phyloP scores from a whole-genome alignment of 805 yeast genomes.

The Monosporozyma servazzii region DNA sequence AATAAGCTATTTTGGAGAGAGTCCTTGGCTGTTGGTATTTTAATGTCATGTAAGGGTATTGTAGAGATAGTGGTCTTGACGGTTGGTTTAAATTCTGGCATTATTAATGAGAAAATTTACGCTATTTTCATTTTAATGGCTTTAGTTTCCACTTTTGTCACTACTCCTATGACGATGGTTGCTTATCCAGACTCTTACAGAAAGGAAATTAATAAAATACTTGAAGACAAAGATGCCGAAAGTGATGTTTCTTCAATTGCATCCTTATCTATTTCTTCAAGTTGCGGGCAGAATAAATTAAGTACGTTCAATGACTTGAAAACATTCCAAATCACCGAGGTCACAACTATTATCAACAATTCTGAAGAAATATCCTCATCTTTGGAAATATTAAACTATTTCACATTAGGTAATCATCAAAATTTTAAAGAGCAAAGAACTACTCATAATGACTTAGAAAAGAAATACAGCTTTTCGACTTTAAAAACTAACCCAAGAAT shows the following conservation, averaged over 20 bases:
- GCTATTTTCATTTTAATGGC: conserved; percentile 85
- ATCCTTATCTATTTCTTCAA: neutral
- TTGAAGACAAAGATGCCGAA: conserved; percentile 13
- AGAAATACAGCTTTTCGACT: conserved; percentile 15
- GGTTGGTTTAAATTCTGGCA: conserved; percentile 63
- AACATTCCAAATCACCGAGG: conserved; percentile 12
- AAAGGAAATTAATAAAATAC: conserved; percentile 34
- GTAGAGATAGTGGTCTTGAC: conserved; percentile 74
- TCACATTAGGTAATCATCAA: conserved; percentile 12
- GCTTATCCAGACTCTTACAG: conserved; percentile 57
- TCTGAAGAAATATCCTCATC: conserved; percentile 26
- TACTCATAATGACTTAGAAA: neutral
- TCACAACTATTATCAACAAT: conserved; percentile 21
- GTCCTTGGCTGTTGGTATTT: conserved; percentile 62
- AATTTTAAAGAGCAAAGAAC: neutral
- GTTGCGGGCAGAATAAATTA: neutral
- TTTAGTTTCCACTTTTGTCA: conserved; percentile 62
- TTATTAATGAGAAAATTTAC: conserved; percentile 53
- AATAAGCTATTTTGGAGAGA: conserved; percentile 65
- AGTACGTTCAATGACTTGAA: conserved; percentile 16
- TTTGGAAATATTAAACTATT: conserved; percentile 22
- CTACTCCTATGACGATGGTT: conserved; percentile 62
- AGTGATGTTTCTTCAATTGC: neutral
- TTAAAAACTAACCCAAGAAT: conserved; percentile 12
- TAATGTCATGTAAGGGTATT: conserved; percentile 85